Percentiles rank a stretch among this genome's conserved stretches.
These are phyloP conservation scores for Colletotrichum cordylinicola DNA, from an alignment of 2,329 filamentous ascomycete species.

Conservation along the genomic window DNA sequence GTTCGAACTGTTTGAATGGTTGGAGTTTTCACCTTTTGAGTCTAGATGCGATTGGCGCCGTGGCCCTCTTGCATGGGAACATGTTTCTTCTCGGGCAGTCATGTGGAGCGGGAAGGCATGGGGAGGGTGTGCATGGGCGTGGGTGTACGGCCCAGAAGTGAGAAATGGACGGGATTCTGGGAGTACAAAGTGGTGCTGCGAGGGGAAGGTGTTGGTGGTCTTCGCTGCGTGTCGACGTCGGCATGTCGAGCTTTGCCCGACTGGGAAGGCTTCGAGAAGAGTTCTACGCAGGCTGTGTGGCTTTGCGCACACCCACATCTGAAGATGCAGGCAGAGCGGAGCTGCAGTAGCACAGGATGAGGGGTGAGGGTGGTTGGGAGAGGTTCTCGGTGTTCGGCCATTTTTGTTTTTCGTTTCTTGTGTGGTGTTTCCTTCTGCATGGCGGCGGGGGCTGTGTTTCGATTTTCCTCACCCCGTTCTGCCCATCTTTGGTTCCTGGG, in stretches of 20 bases:
- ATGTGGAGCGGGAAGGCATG: conserved; percentile 8
- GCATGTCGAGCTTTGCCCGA: background rate
- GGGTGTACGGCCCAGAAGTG: background rate
- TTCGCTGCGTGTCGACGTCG: background rate
- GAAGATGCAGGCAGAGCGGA: background rate
- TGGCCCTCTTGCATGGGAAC: background rate
- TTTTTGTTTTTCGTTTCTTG: background rate
- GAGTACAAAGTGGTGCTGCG: background rate
- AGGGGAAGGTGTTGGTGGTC: background rate
- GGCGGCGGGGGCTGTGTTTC: conserved; percentile 2
- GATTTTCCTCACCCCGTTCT: background rate
- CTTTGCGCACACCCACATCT: conserved; percentile 14
- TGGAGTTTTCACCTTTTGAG: background rate
- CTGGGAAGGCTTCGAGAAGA: conserved; percentile 19
- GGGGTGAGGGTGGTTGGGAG: background rate
- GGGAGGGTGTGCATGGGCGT: background rate
- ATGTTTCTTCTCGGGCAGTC: conserved; percentile 3
- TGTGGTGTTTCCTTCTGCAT: conserved; percentile 4
- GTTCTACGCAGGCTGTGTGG: conserved; percentile 14
- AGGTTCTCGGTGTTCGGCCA: background rate
- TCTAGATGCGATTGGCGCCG: background rate
- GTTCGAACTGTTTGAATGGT: background rate
- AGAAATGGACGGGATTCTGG: background rate
- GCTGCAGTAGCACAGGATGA: background rate
- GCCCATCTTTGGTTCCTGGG: background rate